Base-by-base conservation (phyloP, 306 rosid genomes). In the Ochetophila trinervis region DNA sequence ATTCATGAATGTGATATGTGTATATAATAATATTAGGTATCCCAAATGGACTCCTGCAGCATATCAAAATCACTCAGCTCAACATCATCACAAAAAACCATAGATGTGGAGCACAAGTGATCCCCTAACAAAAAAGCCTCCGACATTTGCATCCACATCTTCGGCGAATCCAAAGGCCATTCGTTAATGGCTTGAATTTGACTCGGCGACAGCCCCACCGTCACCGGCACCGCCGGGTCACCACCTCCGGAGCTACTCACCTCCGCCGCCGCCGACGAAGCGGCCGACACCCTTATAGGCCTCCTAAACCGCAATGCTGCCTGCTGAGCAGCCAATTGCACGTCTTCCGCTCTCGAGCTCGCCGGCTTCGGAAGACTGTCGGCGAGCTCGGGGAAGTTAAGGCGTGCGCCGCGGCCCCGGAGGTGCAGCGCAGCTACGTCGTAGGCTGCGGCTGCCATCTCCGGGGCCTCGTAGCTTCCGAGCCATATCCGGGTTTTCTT, bases 391-490 rank as follows among this genome's bases (percentile, higher is more conserved):
- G 98, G 96, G n/a, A 92, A 89, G 63, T 92, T 92, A 0, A 92
- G 88, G 49, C 42, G 65, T 0, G 89, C 87, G 0, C 67, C 79
- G 0, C 52, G 78, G 9, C 98, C 98, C 15, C 77, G 60, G 4
- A 92, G 77, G 67, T 84, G 89, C 22, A 86, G 79, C 7, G 98
- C 96, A 0, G 98, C 98, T 13, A 74, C 96, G 24, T 92, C 98
- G 27, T 89, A 92, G 0, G 98, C 98, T 0, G 95, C 98, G 0
- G 98, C 98, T 0, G 96, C 98, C 96, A 92, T 92, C 50, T 89
- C 86, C 0, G 91, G 89, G 0, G 69, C 56, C 67, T 85, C 95
- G 11, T 82, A 87, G 70, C 96, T 92, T 8, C 98, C 98, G 12
- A 92, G 78, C 98, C 98, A 92, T 65, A 92, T 89, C 45, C 98